phyloP scores from a whole-genome alignment of 176 grass and related monocot species.

The Triticum dicoccoides region DNA sequence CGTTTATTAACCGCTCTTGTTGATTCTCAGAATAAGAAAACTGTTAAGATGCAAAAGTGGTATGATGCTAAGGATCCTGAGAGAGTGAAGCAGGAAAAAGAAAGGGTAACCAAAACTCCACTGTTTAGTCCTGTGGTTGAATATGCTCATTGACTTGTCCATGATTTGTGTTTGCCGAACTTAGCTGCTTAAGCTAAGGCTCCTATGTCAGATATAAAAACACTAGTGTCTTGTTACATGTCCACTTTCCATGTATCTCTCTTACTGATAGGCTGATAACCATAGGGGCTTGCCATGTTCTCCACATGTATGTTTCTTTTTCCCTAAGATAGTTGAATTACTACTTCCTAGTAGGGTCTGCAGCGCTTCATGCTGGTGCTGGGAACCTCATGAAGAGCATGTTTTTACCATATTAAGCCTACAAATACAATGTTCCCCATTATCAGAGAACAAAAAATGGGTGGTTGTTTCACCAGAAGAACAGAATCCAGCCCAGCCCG shows the following conservation, averaged over 20 bases:
- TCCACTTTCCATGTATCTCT: neutral
- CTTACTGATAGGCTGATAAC: neutral
- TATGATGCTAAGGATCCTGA: slow-evolving; percentile 85
- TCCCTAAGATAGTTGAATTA: neutral
- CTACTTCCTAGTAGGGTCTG: slow-evolving; percentile 2
- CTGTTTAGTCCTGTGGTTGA: neutral
- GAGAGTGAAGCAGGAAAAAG: slow-evolving; percentile 78
- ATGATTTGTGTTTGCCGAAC: neutral
- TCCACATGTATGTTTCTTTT: slow-evolving; percentile 12
- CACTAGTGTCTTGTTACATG: neutral
- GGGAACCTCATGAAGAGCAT: slow-evolving; percentile 1
- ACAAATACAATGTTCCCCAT: neutral
- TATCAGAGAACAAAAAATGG: neutral
- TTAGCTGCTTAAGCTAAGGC: slow-evolving; percentile 21
- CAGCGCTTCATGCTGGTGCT: neutral
- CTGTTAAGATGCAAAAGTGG: slow-evolving; percentile 93
- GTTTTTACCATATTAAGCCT: slow-evolving; percentile 14
- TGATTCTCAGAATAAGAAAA: slow-evolving; percentile 96
- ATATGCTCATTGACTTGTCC: neutral
- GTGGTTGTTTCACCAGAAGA: neutral
- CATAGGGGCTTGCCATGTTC: slow-evolving; percentile 3
- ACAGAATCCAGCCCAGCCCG: neutral
- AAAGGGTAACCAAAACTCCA: slow-evolving; percentile 57
- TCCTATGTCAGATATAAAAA: neutral
- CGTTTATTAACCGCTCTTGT: slow-evolving; percentile 87